These are phyloP conservation scores for Porphyrellus cyaneotinctus DNA, from an alignment of 768 basidiomycete species.

Conservation along the genomic window DNA sequence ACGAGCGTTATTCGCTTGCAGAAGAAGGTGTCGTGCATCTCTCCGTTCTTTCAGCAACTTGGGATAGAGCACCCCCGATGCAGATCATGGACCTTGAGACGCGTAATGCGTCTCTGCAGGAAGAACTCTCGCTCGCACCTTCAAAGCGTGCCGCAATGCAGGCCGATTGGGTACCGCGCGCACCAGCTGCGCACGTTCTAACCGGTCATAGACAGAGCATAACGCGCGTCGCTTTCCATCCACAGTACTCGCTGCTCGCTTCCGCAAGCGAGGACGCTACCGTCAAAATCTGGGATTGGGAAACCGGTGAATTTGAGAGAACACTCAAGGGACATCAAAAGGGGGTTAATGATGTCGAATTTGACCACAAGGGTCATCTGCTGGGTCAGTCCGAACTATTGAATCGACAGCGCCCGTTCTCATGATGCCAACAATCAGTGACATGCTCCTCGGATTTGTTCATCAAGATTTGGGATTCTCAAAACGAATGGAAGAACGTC, in stretches of 20 bases:
- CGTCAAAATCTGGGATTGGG: conserved; percentile 96
- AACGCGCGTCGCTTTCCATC: conserved; percentile 82
- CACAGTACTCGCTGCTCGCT: conserved; percentile 75
- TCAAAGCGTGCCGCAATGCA: conserved; percentile 56
- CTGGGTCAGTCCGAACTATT: conserved; percentile 51
- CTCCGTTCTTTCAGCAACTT: conserved; percentile 4
- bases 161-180: conserved; percentile 84
- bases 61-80: conserved; percentile 8
- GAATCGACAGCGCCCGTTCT: neutral
- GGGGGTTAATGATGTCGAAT: conserved; percentile 82
- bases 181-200: conserved; percentile 76
- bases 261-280: conserved; percentile 87
- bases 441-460: conserved; percentile 84
- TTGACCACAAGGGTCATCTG: conserved; percentile 78
- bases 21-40: conserved; percentile 65
- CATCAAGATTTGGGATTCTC: conserved; percentile 89
- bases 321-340: conserved; percentile 92
- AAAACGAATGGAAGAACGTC: conserved; percentile 85
- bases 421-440: conserved; percentile 13
- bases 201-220: conserved; percentile 74
- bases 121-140: conserved; percentile 53
- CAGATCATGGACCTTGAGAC: conserved; percentile 96
- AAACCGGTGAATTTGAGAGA: conserved; percentile 88
- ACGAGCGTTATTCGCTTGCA: conserved; percentile 93
- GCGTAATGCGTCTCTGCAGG: conserved; percentile 73